Conservation (phyloP, 2,329 filamentous ascomycete genomes). For the Annulohypoxylon truncatum region DNA sequence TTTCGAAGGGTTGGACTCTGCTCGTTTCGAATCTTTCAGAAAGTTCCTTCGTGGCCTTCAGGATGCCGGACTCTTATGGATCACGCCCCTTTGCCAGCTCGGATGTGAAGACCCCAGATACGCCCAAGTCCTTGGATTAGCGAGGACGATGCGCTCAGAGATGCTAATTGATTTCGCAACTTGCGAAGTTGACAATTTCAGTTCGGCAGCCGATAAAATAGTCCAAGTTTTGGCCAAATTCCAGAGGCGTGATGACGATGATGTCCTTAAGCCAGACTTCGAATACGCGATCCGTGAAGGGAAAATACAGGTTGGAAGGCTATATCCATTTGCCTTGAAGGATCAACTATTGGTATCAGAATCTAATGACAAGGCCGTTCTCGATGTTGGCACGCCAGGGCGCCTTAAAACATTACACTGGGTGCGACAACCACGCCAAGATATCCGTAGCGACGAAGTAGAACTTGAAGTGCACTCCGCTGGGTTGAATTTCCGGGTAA, state of each 20-base stretch:
- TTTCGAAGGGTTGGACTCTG: slow-evolving; percentile 41
- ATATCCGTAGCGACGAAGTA: slow-evolving; percentile 24
- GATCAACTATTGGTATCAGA: slow-evolving; percentile 40
- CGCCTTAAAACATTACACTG: slow-evolving; percentile 35
- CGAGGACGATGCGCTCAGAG: slow-evolving; percentile 49
- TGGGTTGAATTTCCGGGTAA: slow-evolving; percentile 38
- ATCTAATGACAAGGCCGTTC: slow-evolving; percentile 28
- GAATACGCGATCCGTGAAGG: slow-evolving; percentile 48
- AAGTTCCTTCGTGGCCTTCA: slow-evolving; percentile 18
- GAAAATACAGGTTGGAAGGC: slow-evolving; percentile 42
- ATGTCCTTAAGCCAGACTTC: slow-evolving; percentile 43
- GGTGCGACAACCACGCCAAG: slow-evolving; percentile 17
- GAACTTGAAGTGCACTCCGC: slow-evolving; percentile 34
- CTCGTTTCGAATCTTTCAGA: slow-evolving; percentile 31
- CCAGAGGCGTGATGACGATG: slow-evolving; percentile 24
- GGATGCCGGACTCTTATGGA: slow-evolving; percentile 47
- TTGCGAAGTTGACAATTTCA: slow-evolving; percentile 45
- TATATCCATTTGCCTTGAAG: slow-evolving; percentile 40
- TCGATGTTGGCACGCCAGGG: slow-evolving; percentile 34
- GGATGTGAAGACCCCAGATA: slow-evolving; percentile 46
- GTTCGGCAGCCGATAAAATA: slow-evolving; percentile 13
- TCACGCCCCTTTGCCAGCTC: slow-evolving; percentile 48
- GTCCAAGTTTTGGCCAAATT: slow-evolving; percentile 39
- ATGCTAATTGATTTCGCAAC: slow-evolving; percentile 46
- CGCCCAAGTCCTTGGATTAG: slow-evolving; percentile 46